Base-by-base conservation (phyloP, 176 grass and related monocot genomes). In the Carex littledalei region DNA sequence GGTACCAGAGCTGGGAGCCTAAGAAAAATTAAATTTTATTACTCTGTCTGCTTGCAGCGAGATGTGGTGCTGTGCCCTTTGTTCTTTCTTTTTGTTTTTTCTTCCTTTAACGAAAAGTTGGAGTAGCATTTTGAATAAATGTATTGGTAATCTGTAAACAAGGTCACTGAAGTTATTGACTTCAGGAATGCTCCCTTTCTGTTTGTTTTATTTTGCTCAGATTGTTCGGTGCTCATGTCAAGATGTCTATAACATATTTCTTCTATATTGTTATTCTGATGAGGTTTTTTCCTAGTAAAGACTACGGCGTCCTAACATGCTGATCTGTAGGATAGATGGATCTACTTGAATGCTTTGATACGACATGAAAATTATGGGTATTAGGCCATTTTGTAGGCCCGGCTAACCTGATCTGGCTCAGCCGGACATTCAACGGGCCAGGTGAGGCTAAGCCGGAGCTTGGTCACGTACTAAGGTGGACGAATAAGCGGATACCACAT, bases 1-100 rank as follows among this genome's bases (percentile, higher is more conserved):
- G 88, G 41, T 95, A 95, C 84, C 93, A 95, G 90, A 88, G 89
- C 16, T 95, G 96, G 91, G 85, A 94, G 57, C 93, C 96, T 6
- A 90, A 90, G 80, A 92, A 94, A 84, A 81, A 87, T 3, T 86
- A 91, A 84, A 13, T 41, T 21, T 34, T 82, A 39, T 81, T 84
- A 78, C 56, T 66, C 58, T 34, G 58, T 85, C 54, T 59, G 32
- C 5, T 71, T 9, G 8, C 32, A 3, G 18, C 17, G 37, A 55
- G 74, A 84, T 67, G 32, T 87, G 68, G 15, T 10, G 20, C 59
- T 57, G 70, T 22, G 22, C 60, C 14, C 45, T 43, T 67, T 77
- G 50, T 32, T 80, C 62, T 61, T 35, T 56, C 0, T 8, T 78
- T 78, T 47, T 45, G 2, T 81, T 73, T 55, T 78, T 72, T 89